These are phyloP conservation scores for Globisporangium camurandrum DNA, from an alignment of 352 stramenopile genomes.

Conservation along the genomic window DNA sequence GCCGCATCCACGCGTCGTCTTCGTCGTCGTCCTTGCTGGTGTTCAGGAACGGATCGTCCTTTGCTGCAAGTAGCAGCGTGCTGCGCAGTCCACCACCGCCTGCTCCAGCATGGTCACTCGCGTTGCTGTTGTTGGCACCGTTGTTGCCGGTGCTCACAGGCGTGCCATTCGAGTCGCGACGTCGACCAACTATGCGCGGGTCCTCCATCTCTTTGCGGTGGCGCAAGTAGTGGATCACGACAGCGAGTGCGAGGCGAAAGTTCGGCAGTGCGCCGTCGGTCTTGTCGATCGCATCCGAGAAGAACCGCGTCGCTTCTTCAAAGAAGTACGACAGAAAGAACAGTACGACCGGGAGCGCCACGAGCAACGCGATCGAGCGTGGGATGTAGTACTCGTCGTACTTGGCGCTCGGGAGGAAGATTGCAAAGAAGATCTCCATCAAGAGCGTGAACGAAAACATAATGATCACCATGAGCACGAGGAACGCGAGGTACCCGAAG, in stretches of 20 bases:
- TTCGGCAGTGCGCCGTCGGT: constrained; percentile 61
- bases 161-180: not conserved
- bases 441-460: constrained; percentile 81
- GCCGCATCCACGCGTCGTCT: constrained; percentile 30
- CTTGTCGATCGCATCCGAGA: constrained; percentile 69
- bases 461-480: constrained; percentile 78
- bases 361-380: constrained; percentile 46
- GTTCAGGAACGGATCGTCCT: constrained; percentile 50
- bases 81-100: not conserved
- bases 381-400: constrained; percentile 58
- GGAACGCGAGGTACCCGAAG: constrained; percentile 71
- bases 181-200: not conserved
- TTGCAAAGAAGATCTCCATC: constrained; percentile 84
- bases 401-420: constrained; percentile 75
- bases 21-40: constrained; percentile 54
- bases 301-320: constrained; percentile 56
- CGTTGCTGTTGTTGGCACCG: not conserved
- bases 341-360: constrained; percentile 50
- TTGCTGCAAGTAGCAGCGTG: constrained; percentile 33
- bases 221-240: constrained; percentile 74
- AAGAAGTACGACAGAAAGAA: constrained; percentile 82
- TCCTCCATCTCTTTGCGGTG: constrained; percentile 57
- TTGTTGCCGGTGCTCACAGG: not conserved
- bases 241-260: constrained; percentile 63
- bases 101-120: not conserved